A percentile compares a stretch with the other conserved stretches of the same genome.
Conservation (phyloP, 2,329 filamentous ascomycete genomes). For the Apiospora koreana region DNA sequence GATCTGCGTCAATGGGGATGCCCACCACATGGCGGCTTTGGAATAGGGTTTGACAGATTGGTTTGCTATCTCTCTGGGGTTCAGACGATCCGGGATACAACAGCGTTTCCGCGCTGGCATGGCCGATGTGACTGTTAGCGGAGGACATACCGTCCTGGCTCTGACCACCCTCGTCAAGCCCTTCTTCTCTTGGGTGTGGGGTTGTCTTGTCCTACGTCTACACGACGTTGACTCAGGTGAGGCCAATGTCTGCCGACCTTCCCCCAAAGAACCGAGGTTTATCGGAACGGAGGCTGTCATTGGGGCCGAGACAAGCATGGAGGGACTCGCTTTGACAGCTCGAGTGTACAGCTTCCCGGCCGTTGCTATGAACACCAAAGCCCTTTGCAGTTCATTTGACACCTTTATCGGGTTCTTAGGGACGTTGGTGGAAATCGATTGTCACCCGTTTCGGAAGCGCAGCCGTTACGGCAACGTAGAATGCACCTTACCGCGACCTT, state of each 20-base stretch:
- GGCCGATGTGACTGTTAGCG: conserved; percentile 60
- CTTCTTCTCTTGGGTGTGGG: conserved; percentile 39
- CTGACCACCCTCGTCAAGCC: conserved; percentile 39
- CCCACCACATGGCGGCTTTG: conserved; percentile 88
- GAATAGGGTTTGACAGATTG: conserved; percentile 85
- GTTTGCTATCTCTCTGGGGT: conserved; percentile 82
- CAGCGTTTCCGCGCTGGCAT: conserved; percentile 79
- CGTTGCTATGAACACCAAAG: conserved; percentile 8
- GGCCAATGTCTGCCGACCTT: conserved; percentile 24
- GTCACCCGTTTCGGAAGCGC: neutral
- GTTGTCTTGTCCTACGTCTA: conserved; percentile 30
- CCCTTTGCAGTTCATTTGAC: neutral
- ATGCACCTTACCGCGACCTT: neutral
- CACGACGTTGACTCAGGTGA: conserved; percentile 24
- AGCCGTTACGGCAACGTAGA: neutral
- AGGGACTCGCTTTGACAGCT: conserved; percentile 25
- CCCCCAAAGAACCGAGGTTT: conserved; percentile 20
- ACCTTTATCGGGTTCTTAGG: neutral
- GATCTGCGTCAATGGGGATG: conserved; percentile 90
- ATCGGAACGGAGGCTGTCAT: conserved; percentile 21
- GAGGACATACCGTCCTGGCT: conserved; percentile 14
- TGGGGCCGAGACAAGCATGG: conserved; percentile 19
- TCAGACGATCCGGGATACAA: conserved; percentile 79
- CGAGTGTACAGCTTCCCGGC: conserved; percentile 17
- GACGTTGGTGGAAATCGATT: neutral